phyloP scores from a whole-genome alignment of 108 stramenopile genomes.

The Skeletonema marinoi region DNA sequence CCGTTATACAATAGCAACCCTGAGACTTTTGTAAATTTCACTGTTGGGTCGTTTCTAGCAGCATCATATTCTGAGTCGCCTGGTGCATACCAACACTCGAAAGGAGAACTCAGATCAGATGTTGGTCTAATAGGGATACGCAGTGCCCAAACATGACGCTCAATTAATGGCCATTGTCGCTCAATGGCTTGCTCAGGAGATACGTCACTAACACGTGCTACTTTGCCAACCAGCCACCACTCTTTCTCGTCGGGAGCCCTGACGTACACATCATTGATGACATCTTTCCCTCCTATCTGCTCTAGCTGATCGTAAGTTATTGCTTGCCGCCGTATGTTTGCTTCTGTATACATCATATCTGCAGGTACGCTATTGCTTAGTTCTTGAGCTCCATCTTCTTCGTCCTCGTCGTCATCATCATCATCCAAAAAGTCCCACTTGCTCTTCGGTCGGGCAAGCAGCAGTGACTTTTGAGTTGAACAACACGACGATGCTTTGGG shows the following conservation, averaged over 20 bases:
- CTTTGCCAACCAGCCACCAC: constrained; percentile 78
- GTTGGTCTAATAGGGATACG: constrained; percentile 48
- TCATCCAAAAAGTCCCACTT: constrained; percentile 63
- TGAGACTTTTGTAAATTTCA: constrained; percentile 49
- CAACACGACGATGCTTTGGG: neutral
- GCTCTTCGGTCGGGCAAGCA: constrained; percentile 24
- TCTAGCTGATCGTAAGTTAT: constrained; percentile 59
- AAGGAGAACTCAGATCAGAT: constrained; percentile 16
- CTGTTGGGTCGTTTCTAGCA: constrained; percentile 69
- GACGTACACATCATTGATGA: constrained; percentile 75
- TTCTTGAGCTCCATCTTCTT: constrained; percentile 3
- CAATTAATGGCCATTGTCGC: constrained; percentile 77
- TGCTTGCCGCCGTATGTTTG: constrained; percentile 61
- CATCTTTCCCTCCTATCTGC: constrained; percentile 58
- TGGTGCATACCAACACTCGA: constrained; percentile 81
- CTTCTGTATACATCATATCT: constrained; percentile 73
- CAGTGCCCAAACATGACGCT: constrained; percentile 64
- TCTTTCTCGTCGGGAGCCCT: constrained; percentile 45
- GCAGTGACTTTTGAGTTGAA: neutral
- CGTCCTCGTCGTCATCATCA: constrained; percentile 41
- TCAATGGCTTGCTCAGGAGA: constrained; percentile 64
- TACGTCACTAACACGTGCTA: constrained; percentile 71
- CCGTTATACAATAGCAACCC: constrained; percentile 13
- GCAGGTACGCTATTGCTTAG: constrained; percentile 17
- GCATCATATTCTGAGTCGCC: constrained; percentile 83